Conservation (phyloP, 352 stramenopile genomes). For the Phytophthora pini region DNA sequence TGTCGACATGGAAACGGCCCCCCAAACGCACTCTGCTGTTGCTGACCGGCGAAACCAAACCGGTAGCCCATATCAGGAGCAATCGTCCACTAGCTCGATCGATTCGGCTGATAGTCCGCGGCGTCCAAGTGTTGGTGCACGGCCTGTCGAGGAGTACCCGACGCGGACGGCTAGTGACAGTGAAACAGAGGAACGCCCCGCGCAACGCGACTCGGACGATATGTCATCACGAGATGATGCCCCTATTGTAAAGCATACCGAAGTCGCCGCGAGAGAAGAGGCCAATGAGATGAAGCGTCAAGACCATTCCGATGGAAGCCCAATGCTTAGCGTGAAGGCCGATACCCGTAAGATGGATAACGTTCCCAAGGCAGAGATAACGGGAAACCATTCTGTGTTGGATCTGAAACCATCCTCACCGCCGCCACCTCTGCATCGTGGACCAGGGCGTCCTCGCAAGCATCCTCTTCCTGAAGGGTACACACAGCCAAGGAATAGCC, state of each 20-base stretch:
- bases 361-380: neutral
- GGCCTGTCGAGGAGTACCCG: conserved; percentile 6
- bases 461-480: conserved; percentile 1
- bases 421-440: conserved; percentile 14
- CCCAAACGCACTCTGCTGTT: conserved; percentile 5
- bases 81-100: conserved; percentile 28
- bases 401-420: neutral
- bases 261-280: conserved; percentile 10
- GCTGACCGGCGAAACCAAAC: conserved; percentile 6
- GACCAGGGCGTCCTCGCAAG: conserved; percentile 25
- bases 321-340: neutral
- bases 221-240: conserved; percentile 10
- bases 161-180: conserved; percentile 18
- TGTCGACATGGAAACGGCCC: conserved; percentile 14
- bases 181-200: conserved; percentile 8
- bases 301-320: neutral
- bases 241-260: neutral
- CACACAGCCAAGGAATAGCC: conserved; percentile 10
- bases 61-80: conserved; percentile 23
- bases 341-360: conserved; percentile 7
- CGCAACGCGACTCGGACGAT: conserved; percentile 6
- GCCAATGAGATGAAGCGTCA: conserved; percentile 3
- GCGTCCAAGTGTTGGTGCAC: conserved; percentile 10
- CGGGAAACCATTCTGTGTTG: conserved; percentile 10
- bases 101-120: conserved; percentile 15